Conservation (phyloP, 805 yeast species). For the Candida orba region DNA sequence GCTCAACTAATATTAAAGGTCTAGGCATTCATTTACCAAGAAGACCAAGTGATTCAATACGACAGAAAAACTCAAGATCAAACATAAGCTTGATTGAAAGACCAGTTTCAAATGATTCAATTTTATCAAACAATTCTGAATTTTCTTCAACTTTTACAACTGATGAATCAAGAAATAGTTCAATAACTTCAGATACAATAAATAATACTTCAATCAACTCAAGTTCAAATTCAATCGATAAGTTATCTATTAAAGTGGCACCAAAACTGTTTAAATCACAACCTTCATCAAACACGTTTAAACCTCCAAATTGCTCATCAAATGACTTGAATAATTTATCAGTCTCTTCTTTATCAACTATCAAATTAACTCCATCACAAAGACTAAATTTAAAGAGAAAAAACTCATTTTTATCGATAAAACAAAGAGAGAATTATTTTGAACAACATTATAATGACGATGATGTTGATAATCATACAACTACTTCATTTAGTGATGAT, state of each 20-base stretch:
- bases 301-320: conserved; percentile 2
- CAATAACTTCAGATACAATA: conserved; percentile 20
- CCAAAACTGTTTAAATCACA: no score
- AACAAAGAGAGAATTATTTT: conserved; percentile 31
- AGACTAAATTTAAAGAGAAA: conserved; percentile 32
- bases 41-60: conserved; percentile 21
- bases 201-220: conserved; percentile 13
- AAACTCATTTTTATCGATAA: conserved; percentile 27
- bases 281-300: neutral
- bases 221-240: no score
- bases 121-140: conserved; percentile 11
- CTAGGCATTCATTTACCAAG: conserved; percentile 13
- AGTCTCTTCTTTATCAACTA: conserved; percentile 9
- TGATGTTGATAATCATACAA: conserved; percentile 26
- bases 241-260: no score
- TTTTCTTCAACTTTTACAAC: conserved; percentile 13
- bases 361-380: conserved; percentile 35
- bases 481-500: conserved; percentile 28
- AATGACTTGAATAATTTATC: conserved; percentile 6
- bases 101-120: conserved; percentile 25
- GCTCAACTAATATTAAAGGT: conserved; percentile 12
- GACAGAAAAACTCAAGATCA: conserved; percentile 8
- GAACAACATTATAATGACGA: conserved; percentile 28
- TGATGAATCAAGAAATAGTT: conserved; percentile 22
- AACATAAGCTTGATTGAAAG: conserved; percentile 14